Evolutionary conservation across 345 rosid species (phyloP), one percentile per base, ranked within the genome.

Genomic region (Pistacia atlantica): DNA sequence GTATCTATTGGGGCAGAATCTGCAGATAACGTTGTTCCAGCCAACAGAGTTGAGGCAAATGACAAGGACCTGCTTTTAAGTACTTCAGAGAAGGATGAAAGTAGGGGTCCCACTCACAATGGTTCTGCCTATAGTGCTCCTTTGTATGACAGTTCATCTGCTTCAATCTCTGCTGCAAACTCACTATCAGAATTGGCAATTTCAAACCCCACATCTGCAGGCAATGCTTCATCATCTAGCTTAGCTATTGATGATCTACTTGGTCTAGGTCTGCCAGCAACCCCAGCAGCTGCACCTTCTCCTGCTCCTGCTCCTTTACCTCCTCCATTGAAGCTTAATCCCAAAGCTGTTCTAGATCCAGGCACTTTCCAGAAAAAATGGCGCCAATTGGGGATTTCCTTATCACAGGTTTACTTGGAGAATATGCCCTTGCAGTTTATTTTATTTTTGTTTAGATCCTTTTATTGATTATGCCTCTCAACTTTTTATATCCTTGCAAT

Each of bases 301-400:
- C 86, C 89, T 58, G 77, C 84, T 48, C 86, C 89, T 58, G 77
- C 89, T 72, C 82, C 88, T 42, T 61, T 88, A 48, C 87, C 90
- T 65, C 95, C 90, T 81, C 73, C 87, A 62, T 77, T 93, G 89
- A 93, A 90, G 82, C 99, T 96, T 46, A 90, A 90, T 83, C 62
- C 97, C 52, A 86, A 86, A 87, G 97, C 97, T 84, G 84, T 81
- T 75, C 84, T 93, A 20, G 94, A 92, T 73, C 97, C 97, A 71
- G 85, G 88, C 84, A 84, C 90, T 73, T 93, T 95, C 80, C 98
- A 93, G 84, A 92, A 90, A 77, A 93, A 93, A 80, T 95, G 97
- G 98, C 97, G 93, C 78, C 98, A 95, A 70, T 82, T 95, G 59
- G 89, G 97, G 18, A 66, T 90, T 72, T 80, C 97, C 69, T 61